A percentile compares a stretch with the other conserved stretches of the same genome.
Evolutionary conservation across 192 early-diverging fungal species (phyloP).

Genomic region (Funneliformis mosseae): DNA sequence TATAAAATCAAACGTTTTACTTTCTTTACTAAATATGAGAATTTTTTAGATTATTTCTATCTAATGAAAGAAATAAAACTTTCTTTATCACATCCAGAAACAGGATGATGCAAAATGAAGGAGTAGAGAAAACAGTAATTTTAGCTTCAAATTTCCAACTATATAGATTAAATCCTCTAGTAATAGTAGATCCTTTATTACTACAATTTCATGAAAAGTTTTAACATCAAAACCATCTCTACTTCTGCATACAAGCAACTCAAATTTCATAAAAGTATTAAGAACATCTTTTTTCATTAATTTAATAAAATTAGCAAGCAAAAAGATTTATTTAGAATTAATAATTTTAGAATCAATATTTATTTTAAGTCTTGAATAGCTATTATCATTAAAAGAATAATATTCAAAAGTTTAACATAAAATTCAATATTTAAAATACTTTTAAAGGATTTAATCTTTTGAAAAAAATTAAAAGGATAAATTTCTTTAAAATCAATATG

Average conservation of each 20-base stretch:
- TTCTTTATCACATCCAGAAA: too few relatives aligned
- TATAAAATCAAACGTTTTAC: neutral
- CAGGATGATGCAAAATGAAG: too few relatives aligned
- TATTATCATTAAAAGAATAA: neutral
- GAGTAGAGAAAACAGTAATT: neutral
- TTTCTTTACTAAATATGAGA: neutral
- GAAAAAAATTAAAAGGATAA: neutral
- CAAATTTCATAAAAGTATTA: neutral
- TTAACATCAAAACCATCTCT: slow-evolving; percentile 2
- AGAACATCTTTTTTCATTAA: neutral
- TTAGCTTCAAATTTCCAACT: slow-evolving; percentile 13
- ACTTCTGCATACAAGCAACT: neutral
- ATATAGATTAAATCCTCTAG: slow-evolving; percentile 33
- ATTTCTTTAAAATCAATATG: neutral
- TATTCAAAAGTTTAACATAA: neutral
- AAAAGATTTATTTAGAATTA: neutral
- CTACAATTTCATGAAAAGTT: slow-evolving; percentile 28
- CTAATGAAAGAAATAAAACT: slow-evolving; percentile 6
- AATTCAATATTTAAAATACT: neutral
- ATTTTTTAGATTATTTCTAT: neutral
- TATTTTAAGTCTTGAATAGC: neutral
- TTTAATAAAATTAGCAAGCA: neutral
- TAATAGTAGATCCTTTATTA: slow-evolving; percentile 33
- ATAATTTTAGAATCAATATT: neutral
- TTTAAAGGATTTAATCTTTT: neutral